A percentile compares a stretch with the other conserved stretches of the same genome.
These are phyloP conservation scores for Fraxinus nigra DNA, from an alignment of 305 asterid genomes.

Conservation along the genomic window DNA sequence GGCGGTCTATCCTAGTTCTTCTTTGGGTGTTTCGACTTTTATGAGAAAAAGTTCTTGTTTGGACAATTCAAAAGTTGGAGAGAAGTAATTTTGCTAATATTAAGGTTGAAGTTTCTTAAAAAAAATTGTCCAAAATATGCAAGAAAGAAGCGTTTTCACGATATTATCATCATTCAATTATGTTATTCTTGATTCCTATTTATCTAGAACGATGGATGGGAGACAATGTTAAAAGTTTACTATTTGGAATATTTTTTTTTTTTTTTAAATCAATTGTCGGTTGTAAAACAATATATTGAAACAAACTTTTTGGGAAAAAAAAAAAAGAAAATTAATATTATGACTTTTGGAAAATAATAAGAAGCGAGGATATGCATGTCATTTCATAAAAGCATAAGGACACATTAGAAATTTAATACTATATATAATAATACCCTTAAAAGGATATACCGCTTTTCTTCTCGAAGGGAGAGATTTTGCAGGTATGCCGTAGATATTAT, in stretches of 20 bases:
- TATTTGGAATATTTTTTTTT: not conserved
- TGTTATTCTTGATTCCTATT: no score
- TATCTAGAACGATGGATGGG: not conserved
- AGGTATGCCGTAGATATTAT: slow-evolving; percentile 22
- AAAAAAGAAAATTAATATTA: no score
- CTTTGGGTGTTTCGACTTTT: not conserved
- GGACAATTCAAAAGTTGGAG: not conserved
- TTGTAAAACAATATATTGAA: no score
- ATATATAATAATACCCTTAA: not conserved
- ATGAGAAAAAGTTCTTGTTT: not conserved
- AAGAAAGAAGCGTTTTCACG: not conserved
- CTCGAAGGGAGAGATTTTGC: slow-evolving; percentile 23
- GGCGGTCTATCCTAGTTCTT: not conserved
- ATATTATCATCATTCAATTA: not conserved
- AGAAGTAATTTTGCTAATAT: no score
- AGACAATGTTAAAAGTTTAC: not conserved
- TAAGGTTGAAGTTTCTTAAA: not conserved
- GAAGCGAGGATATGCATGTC: slow-evolving; percentile 16
- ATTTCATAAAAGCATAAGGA: not conserved
- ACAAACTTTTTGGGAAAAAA: not conserved
- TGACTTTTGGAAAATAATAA: not conserved
- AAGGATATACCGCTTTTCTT: not conserved
- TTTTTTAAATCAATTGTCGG: no score
- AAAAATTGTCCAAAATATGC: not conserved
- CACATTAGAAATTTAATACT: not conserved